Percentiles rank a stretch among this genome's conserved stretches.
These are phyloP conservation scores for Podaxis sp. DNA, from an alignment of 768 basidiomycete genomes.

Conservation along the genomic window DNA sequence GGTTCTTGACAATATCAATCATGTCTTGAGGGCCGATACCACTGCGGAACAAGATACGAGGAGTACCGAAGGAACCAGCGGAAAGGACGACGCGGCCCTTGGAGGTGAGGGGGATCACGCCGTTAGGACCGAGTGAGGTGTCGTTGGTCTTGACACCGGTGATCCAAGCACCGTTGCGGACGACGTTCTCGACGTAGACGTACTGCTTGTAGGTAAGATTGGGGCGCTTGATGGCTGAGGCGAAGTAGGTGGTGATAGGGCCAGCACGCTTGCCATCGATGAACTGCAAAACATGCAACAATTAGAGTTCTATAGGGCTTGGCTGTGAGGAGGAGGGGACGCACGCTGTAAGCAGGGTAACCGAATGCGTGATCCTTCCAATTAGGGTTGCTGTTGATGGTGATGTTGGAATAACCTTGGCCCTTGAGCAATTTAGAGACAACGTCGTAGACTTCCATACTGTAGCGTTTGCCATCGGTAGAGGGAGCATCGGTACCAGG, in stretches of 20 bases:
- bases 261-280: constrained; percentile 48
- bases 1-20: constrained; percentile 46
- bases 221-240: constrained; percentile 48
- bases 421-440: constrained; percentile 39
- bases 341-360: constrained; percentile 44
- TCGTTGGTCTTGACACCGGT: constrained; percentile 63
- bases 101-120: constrained; percentile 50
- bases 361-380: constrained; percentile 60
- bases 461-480: constrained; percentile 56
- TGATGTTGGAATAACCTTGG: constrained; percentile 51
- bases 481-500: constrained; percentile 59
- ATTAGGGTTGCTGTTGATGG: constrained; percentile 56
- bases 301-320: background rate
- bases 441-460: constrained; percentile 48
- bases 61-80: constrained; percentile 53
- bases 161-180: constrained; percentile 54
- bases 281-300: constrained; percentile 27
- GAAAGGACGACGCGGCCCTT: constrained; percentile 62
- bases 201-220: constrained; percentile 53
- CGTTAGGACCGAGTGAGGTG: constrained; percentile 51
- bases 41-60: constrained; percentile 57
- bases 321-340: constrained; percentile 10
- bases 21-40: constrained; percentile 62
- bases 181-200: constrained; percentile 48
- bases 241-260: constrained; percentile 58